phyloP scores from a whole-genome alignment of 257 asterid genomes.

The Ophiorrhiza pumila region DNA sequence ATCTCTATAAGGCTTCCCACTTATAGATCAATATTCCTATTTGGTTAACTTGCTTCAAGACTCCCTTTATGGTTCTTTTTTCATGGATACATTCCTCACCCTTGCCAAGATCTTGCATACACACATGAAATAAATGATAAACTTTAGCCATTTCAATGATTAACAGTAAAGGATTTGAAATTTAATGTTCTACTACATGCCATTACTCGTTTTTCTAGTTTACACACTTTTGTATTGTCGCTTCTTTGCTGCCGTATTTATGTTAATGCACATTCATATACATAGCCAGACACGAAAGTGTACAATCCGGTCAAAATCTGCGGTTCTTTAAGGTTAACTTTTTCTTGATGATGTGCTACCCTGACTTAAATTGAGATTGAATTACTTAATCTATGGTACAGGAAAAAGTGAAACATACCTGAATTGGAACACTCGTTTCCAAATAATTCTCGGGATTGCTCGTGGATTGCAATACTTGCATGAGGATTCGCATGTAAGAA shows the following conservation, averaged over 20 bases:
- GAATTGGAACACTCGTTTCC: slow-evolving; percentile 67
- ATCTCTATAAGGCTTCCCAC: not conserved
- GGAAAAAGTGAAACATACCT: slow-evolving; percentile 48
- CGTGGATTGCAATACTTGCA: slow-evolving; percentile 83
- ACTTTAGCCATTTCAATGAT: not conserved
- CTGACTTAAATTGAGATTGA: not conserved
- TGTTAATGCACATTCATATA: too few species aligned
- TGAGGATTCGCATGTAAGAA: slow-evolving; percentile 74
- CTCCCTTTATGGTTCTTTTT: not conserved
- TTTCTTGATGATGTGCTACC: not conserved
- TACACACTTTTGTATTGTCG: too few species aligned
- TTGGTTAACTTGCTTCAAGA: not conserved
- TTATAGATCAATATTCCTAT: not conserved
- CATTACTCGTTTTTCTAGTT: too few species aligned
- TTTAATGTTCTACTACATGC: not conserved
- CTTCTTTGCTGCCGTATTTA: too few species aligned
- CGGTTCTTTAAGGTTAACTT: too few species aligned
- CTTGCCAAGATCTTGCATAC: not conserved
- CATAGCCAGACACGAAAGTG: too few species aligned
- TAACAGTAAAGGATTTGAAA: not conserved
- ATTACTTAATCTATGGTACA: slow-evolving; percentile 25
- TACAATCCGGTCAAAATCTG: too few species aligned
- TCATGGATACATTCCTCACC: not conserved
- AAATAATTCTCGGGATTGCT: slow-evolving; percentile 70
- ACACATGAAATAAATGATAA: not conserved